A percentile compares a stretch with the other conserved stretches of the same genome.
phyloP scores from a whole-genome alignment of 805 yeast genomes.

The Starmerella bombi region DNA sequence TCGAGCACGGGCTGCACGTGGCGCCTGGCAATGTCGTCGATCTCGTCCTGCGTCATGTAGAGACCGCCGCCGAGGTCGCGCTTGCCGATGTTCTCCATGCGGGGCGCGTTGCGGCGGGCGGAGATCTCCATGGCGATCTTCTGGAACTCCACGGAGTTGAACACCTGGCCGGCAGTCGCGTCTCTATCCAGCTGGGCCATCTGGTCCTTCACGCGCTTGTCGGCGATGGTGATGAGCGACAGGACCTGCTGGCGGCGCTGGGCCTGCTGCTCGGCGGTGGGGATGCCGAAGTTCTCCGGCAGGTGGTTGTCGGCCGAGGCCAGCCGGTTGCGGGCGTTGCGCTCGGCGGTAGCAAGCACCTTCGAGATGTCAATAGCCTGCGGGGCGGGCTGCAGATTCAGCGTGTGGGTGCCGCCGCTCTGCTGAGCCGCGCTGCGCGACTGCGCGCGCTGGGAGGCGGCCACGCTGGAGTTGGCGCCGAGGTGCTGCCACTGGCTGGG shows the following conservation, averaged over 20 bases:
- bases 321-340: constrained; percentile 22
- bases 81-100: constrained; percentile 41
- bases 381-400: constrained; percentile 6
- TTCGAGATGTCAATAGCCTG: constrained; percentile 19
- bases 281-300: constrained; percentile 17
- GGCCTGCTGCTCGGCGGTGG: constrained; percentile 19
- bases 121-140: constrained; percentile 68
- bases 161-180: constrained; percentile 30
- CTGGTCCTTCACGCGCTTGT: constrained; percentile 23
- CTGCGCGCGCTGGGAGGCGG: constrained; percentile 9
- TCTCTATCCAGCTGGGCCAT: constrained; percentile 32
- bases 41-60: constrained; percentile 57
- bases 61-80: constrained; percentile 83
- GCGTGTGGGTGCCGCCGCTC: background rate
- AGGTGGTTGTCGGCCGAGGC: constrained; percentile 17
- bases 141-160: constrained; percentile 43
- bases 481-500: constrained; percentile 2
- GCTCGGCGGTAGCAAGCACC: constrained; percentile 25
- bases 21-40: constrained; percentile 64
- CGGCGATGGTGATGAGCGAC: constrained; percentile 21
- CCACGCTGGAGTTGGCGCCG: constrained; percentile 10
- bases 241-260: constrained; percentile 23
- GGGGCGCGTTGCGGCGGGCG: constrained; percentile 47
- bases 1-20: constrained; percentile 72
- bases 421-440: background rate